phyloP scores from a whole-genome alignment of 768 basidiomycete species.

The Kwoniella sp. region DNA sequence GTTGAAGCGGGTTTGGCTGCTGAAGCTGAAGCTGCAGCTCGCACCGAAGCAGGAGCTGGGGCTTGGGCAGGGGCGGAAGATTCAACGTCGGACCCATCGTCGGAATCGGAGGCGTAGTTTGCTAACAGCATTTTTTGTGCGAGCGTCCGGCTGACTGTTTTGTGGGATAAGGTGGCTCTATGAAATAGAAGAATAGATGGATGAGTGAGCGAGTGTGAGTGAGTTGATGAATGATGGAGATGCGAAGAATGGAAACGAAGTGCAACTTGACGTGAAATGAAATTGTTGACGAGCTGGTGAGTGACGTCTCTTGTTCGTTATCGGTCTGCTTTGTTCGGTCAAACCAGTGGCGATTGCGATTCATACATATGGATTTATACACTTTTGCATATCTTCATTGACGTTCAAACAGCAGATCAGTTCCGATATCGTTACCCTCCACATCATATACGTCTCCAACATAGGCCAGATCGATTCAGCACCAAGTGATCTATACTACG shows the following conservation, averaged over 20 bases:
- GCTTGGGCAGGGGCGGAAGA: constrained; percentile 10
- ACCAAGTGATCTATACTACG: too few species aligned
- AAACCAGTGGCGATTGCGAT: neutral
- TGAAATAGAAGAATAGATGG: too few species aligned
- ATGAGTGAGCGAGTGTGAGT: too few species aligned
- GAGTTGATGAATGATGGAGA: neutral
- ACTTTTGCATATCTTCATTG: too few species aligned
- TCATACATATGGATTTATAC: too few species aligned
- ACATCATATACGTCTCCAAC: too few species aligned
- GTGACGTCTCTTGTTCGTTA: neutral
- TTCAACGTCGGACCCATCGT: constrained; percentile 30
- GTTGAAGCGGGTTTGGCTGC: neutral
- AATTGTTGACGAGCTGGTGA: neutral
- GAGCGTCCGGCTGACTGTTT: neutral
- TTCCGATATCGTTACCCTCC: too few species aligned
- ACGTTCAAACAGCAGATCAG: too few species aligned
- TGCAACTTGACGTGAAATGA: neutral
- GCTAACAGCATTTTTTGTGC: constrained; percentile 41
- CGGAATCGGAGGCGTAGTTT: constrained; percentile 48
- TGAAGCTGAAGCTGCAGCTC: constrained; percentile 5
- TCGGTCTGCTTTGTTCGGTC: neutral
- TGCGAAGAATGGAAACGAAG: neutral
- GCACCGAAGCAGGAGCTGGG: neutral
- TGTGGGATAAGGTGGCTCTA: too few species aligned
- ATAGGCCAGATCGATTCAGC: too few species aligned